These are phyloP conservation scores for Venturia carpophila DNA, from an alignment of 2,329 filamentous ascomycete genomes.

Conservation along the genomic window DNA sequence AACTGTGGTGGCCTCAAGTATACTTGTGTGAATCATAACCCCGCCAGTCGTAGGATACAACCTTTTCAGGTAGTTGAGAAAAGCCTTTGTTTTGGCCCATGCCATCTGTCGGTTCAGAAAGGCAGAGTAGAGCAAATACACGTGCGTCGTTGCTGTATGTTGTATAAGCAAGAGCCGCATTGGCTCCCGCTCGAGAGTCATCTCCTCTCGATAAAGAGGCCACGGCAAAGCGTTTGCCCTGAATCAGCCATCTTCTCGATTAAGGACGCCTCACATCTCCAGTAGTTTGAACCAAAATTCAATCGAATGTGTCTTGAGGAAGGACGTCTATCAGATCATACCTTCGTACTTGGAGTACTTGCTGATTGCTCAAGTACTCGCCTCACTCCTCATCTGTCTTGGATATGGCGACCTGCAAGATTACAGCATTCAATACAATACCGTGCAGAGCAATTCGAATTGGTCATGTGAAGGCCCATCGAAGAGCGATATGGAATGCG, in stretches of 20 bases:
- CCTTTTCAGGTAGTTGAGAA: constrained; percentile 1
- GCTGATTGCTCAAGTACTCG: neutral
- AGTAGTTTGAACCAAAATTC: neutral
- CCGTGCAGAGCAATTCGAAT: neutral
- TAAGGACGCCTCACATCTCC: neutral
- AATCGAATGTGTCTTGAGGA: neutral
- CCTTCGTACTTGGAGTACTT: neutral
- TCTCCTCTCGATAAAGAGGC: constrained; percentile 3
- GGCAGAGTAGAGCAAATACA: neutral
- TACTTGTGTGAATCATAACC: no score
- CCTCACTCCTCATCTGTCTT: neutral
- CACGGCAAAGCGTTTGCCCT: neutral
- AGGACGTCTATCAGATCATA: neutral
- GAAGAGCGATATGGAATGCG: neutral
- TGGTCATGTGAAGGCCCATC: neutral
- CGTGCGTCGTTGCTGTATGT: neutral
- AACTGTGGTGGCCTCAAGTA: neutral
- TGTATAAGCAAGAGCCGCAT: neutral
- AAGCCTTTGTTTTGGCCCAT: neutral
- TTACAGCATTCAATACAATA: neutral
- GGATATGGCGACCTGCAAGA: neutral
- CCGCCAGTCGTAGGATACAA: neutral
- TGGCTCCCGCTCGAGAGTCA: constrained; percentile 4
- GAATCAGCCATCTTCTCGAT: neutral
- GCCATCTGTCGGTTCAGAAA: neutral